Evolutionary conservation across 2,329 filamentous ascomycete species (phyloP).

Genomic region (Beauveria bassiana): DNA sequence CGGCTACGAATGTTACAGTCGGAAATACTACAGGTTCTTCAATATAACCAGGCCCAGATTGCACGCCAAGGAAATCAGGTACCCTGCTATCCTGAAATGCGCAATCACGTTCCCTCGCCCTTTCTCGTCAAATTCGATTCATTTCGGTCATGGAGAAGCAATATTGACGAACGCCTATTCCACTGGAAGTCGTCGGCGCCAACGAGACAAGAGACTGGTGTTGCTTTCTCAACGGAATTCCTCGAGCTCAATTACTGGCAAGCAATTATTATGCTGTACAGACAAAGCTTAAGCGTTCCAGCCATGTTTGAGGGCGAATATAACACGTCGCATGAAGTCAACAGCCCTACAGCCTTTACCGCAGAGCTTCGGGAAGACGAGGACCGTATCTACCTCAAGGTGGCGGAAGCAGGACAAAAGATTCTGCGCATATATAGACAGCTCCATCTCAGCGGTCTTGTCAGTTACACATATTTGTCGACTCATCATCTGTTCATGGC

Average conservation of each 20-base stretch:
- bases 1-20: conserved; percentile 82
- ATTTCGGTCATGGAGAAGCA: conserved; percentile 79
- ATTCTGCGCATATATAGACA: conserved; percentile 87
- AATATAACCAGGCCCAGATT: conserved; percentile 81
- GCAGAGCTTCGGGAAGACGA: conserved; percentile 70
- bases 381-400: conserved; percentile 86
- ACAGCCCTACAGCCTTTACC: conserved; percentile 53
- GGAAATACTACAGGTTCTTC: conserved; percentile 87
- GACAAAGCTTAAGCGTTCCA: conserved; percentile 82
- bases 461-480: conserved; percentile 93
- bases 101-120: conserved; percentile 71
- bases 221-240: conserved; percentile 83
- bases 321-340: conserved; percentile 55
- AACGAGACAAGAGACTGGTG: conserved; percentile 69
- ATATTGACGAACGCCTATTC: conserved; percentile 74
- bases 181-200: conserved; percentile 85
- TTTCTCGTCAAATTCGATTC: conserved; percentile 78
- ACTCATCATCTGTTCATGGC: conserved; percentile 98
- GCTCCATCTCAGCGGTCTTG: conserved; percentile 76
- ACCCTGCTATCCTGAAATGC: conserved; percentile 62
- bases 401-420: conserved; percentile 89
- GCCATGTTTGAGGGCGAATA: conserved; percentile 76
- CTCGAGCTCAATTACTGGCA: conserved; percentile 97
- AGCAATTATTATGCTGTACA: conserved; percentile 89
- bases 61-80: conserved; percentile 61